Evolutionary conservation across 2,329 filamentous ascomycete species (phyloP), one percentile per base, ranked within the genome.

Genomic region (Aspergillus phoenicis): DNA sequence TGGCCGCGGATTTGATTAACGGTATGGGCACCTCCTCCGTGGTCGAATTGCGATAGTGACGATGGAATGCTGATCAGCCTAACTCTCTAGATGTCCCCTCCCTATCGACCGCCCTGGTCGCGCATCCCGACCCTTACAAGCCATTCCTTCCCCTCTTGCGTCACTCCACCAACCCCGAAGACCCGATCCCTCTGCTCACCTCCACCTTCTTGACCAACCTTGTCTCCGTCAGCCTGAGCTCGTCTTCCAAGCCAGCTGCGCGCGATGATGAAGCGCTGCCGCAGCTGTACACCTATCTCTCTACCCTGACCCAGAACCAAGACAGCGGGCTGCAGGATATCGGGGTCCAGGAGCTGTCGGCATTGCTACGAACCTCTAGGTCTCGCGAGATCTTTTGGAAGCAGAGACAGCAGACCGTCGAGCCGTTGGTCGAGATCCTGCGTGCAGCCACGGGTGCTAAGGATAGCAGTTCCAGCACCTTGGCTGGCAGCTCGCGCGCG

Each of bases 261-360:
- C 85, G 91, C 58, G 90, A 93, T 58, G 83, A 89, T 57, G 84
- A 91, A 67, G 91, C 93, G 20, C 85, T 98, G 48, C 90, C 92
- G 17, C 84, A 91, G 70, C 84, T 98, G 53, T 91, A 95, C 77
- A 89, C 86, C 71, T 98, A 97, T 77, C 86, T 98, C 30, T 91
- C 93, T 7, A 87, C 88, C 57, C 83, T 98, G 59, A 88, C 91
- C 61, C 93, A 93, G 81, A 92, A 89, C 73, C 85, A 90, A 60
- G 95, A 99, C 78, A 90, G 91, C 58, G 92, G 92, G 41, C 84
- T 96, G 59, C 95, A 99, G 78, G 95, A 99, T 73, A 97, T 98
- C 73, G 94, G 93, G 26, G 93, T 98, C 11, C 91, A 95, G 72
- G 87, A 94, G 73, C 96, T 94, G 78, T 97, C 95, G 38, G 84